These are phyloP conservation scores for Fragilaria radians DNA, from an alignment of 108 stramenopile species.

Conservation along the genomic window DNA sequence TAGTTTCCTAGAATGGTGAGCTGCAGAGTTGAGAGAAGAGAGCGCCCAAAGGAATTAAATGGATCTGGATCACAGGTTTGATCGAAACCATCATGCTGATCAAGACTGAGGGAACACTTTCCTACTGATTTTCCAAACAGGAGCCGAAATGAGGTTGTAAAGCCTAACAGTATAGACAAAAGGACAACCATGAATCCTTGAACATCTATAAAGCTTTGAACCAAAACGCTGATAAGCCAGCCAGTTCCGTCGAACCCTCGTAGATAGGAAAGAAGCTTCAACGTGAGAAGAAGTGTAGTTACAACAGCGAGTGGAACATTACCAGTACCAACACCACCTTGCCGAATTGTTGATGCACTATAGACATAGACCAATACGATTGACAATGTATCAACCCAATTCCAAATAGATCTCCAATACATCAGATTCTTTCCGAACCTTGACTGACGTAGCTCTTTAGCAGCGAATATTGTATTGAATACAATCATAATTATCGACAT, in stretches of 20 bases:
- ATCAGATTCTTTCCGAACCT: conserved; percentile 13
- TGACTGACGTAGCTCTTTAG: conserved; percentile 20
- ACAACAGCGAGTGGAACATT: conserved; percentile 20
- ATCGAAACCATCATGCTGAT: conserved; percentile 6
- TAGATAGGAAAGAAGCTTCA: conserved; percentile 23
- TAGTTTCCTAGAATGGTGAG: conserved; percentile 25
- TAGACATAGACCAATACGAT: conserved; percentile 19
- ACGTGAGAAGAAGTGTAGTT: conserved; percentile 19
- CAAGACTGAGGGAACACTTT: conserved; percentile 7
- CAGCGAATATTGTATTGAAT: conserved; percentile 21
- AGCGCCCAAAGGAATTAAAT: conserved; percentile 17
- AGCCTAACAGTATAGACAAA: conserved; percentile 25
- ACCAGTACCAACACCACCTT: background rate
- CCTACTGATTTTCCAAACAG: conserved; percentile 14
- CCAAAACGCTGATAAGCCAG: conserved; percentile 23
- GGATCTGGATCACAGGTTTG: conserved; percentile 12
- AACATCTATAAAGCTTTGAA: conserved; percentile 23
- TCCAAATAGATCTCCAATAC: conserved; percentile 19
- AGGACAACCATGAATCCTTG: conserved; percentile 27
- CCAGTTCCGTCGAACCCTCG: conserved; percentile 26
- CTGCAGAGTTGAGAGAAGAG: conserved; percentile 27
- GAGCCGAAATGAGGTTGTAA: conserved; percentile 25
- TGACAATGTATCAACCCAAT: conserved; percentile 19
- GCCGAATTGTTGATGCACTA: background rate
- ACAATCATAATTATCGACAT: conserved; percentile 6